Conservation (phyloP, 148 eudicot genomes). For the Rhododendron mucronatum region DNA sequence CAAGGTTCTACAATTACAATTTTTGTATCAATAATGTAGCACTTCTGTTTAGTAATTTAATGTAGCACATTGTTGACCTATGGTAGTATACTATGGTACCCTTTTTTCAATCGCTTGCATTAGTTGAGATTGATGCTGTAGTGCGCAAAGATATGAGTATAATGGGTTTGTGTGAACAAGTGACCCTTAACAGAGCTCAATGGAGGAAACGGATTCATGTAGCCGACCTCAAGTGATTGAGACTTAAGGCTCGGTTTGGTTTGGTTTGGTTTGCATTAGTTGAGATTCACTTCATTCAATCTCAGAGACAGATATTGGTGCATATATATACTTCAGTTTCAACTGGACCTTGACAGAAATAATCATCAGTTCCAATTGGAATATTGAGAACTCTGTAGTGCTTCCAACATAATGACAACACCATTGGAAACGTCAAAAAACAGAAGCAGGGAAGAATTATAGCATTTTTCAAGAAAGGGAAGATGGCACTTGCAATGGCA, state of each 20-base stretch:
- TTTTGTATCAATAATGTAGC: neutral
- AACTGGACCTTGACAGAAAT: neutral
- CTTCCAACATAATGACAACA: neutral
- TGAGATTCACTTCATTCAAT: neutral
- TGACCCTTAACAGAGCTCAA: too few relatives aligned
- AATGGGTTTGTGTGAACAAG: too few relatives aligned
- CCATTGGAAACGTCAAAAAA: neutral
- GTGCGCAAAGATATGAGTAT: too few relatives aligned
- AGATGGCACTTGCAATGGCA: slow-evolving; percentile 2
- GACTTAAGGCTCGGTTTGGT: too few relatives aligned
- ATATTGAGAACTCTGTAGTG: neutral
- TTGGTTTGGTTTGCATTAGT: neutral
- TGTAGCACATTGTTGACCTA: neutral
- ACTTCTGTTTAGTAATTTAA: neutral
- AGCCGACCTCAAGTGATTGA: too few relatives aligned
- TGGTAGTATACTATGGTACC: neutral
- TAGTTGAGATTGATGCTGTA: neutral
- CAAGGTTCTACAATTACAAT: neutral
- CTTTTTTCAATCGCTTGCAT: neutral
- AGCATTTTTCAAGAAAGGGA: neutral
- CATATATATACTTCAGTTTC: neutral
- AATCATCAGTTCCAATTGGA: neutral
- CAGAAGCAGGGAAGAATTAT: neutral
- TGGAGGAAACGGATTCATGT: too few relatives aligned
- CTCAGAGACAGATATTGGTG: neutral